Conservation (phyloP, 2,329 filamentous ascomycete species). For the Fusarium hainanense region DNA sequence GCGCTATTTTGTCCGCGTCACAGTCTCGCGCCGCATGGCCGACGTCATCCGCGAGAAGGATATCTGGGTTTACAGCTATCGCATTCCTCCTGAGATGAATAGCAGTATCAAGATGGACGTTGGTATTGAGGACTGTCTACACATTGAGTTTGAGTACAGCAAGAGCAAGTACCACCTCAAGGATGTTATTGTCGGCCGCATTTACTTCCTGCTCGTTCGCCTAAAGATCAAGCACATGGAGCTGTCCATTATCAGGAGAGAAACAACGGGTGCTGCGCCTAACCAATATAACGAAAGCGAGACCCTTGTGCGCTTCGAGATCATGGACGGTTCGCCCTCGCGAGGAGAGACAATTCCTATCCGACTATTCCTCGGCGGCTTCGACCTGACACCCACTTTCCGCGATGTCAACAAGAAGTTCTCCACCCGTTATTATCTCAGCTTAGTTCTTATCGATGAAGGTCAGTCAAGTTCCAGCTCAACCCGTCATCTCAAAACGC, state of each 20-base stretch:
- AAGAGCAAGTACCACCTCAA: conserved; percentile 99
- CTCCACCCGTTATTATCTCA: conserved; percentile 97
- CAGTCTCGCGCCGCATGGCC: conserved; percentile 95
- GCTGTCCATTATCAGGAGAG: conserved; percentile 93
- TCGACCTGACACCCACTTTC: conserved; percentile 97
- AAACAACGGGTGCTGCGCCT: conserved; percentile 94
- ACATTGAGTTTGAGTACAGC: conserved; percentile 99
- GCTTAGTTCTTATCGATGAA: conserved; percentile 94
- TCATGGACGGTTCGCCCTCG: conserved; percentile 99
- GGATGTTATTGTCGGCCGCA: conserved; percentile 97
- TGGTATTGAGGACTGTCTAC: conserved; percentile 97
- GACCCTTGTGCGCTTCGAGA: conserved; percentile 97
- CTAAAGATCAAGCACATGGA: conserved; percentile 99
- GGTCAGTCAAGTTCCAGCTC: conserved; percentile 61
- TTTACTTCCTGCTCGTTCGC: conserved; percentile 96
- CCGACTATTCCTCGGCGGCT: conserved; percentile 94
- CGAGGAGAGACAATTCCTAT: conserved; percentile 96
- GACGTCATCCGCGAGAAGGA: conserved; percentile 99
- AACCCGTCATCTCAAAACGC: neutral
- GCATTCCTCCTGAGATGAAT: conserved; percentile 98
- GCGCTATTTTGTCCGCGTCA: conserved; percentile 97
- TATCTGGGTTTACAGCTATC: conserved; percentile 99
- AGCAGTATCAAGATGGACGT: conserved; percentile 99
- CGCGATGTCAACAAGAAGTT: conserved; percentile 99
- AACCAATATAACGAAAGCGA: conserved; percentile 99